These are phyloP conservation scores for Cladosporium oxysporum DNA, from an alignment of 2,329 filamentous ascomycete species.

Conservation along the genomic window DNA sequence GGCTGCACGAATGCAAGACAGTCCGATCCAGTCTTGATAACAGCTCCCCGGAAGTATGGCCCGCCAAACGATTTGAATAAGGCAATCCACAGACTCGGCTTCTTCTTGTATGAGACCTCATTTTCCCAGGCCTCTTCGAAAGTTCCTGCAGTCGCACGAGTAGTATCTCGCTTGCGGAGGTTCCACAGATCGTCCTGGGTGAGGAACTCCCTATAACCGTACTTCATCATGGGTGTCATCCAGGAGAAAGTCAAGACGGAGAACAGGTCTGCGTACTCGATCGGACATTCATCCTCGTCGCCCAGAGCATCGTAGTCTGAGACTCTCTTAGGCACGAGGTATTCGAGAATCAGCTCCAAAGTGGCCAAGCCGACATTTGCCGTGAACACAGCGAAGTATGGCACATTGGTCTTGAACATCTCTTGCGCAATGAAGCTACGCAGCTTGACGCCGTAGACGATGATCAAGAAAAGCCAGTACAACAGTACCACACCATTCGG, in stretches of 20 bases:
- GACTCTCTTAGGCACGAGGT: constrained; percentile 78
- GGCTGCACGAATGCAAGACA: constrained; percentile 85
- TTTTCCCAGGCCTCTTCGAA: constrained; percentile 76
- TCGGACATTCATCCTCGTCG: constrained; percentile 70
- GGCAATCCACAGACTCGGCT: constrained; percentile 83
- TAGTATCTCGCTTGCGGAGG: constrained; percentile 76
- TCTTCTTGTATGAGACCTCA: constrained; percentile 70
- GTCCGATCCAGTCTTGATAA: constrained; percentile 91
- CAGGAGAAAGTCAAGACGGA: constrained; percentile 92
- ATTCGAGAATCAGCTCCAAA: constrained; percentile 76
- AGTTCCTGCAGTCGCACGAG: constrained; percentile 66
- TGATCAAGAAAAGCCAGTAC: constrained; percentile 86
- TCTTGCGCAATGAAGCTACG: constrained; percentile 81
- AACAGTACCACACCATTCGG: constrained; percentile 86
- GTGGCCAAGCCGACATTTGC: constrained; percentile 69
- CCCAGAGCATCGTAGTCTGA: constrained; percentile 69
- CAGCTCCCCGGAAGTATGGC: constrained; percentile 75
- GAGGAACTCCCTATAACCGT: constrained; percentile 86
- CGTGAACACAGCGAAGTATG: constrained; percentile 78
- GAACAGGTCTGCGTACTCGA: constrained; percentile 92
- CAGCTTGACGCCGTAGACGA: constrained; percentile 78
- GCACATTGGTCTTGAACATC: constrained; percentile 63
- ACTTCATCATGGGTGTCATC: constrained; percentile 99
- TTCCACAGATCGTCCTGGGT: constrained; percentile 97
- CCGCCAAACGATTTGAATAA: constrained; percentile 81